Conservation (phyloP, 169 alveolate genomes). For the Eimeria sp. region DNA sequence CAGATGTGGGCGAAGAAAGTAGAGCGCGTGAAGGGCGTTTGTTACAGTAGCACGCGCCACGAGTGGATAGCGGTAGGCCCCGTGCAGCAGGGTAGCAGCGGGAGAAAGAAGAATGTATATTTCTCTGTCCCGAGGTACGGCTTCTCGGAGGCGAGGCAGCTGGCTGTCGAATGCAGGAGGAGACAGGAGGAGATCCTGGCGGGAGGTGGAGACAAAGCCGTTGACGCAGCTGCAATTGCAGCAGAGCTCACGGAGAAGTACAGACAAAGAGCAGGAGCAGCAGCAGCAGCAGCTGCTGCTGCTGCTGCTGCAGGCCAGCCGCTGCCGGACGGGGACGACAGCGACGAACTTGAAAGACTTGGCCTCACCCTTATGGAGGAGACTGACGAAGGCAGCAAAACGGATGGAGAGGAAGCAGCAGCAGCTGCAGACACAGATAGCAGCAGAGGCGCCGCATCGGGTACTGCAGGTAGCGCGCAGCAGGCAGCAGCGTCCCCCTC, state of each 20-base stretch:
- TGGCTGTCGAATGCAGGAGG: constrained; percentile 74
- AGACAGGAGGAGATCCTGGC: constrained; percentile 68
- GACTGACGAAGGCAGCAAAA: constrained; percentile 72
- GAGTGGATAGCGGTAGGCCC: constrained; percentile 78
- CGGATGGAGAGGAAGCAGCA: constrained; percentile 49
- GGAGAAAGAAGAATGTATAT: constrained; percentile 59
- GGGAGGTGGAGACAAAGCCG: constrained; percentile 60
- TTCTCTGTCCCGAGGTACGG: constrained; percentile 71
- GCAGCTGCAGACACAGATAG: constrained; percentile 67
- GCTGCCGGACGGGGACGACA: constrained; percentile 49
- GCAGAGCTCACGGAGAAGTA: constrained; percentile 70
- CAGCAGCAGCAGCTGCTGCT: constrained; percentile 47
- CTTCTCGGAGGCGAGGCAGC: constrained; percentile 69
- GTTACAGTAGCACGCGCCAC: constrained; percentile 72
- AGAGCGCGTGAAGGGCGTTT: constrained; percentile 65
- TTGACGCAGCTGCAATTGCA: constrained; percentile 69
- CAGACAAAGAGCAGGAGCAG: constrained; percentile 58
- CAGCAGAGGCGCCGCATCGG: constrained; percentile 54
- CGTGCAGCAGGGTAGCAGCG: constrained; percentile 64
- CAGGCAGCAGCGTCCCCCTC: constrained; percentile 33
- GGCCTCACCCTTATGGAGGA: constrained; percentile 44
- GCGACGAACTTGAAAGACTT: constrained; percentile 58
- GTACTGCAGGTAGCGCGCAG: constrained; percentile 25
- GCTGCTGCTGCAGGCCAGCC: constrained; percentile 59
- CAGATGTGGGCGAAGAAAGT: constrained; percentile 33